Evolutionary conservation across 1,284 basidiomycete species (phyloP).

Genomic region (Cutaneotrichosporon spelunceum): DNA sequence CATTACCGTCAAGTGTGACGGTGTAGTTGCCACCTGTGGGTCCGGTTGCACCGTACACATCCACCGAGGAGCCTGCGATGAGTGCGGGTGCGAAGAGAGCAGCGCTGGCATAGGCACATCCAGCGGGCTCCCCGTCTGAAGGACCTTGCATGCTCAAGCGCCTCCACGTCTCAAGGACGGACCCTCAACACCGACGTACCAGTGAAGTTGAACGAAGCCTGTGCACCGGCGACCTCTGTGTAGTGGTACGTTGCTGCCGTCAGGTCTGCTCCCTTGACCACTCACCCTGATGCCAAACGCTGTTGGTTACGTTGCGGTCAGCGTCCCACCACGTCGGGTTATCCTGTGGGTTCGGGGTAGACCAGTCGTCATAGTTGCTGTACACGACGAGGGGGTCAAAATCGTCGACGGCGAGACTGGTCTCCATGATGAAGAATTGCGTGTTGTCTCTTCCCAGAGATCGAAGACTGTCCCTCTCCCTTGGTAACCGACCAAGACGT

Average conservation of each 20-base stretch:
- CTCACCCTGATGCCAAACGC: conserved; percentile 48
- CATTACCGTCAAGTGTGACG: conserved; percentile 39
- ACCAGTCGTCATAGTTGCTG: conserved; percentile 41
- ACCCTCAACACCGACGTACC: conserved; percentile 14
- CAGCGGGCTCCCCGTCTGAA: too few species aligned
- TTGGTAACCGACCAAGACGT: too few species aligned
- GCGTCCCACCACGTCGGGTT: conserved; percentile 46
- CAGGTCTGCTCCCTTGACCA: conserved; percentile 13
- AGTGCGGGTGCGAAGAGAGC: not conserved
- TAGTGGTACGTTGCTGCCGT: conserved; percentile 46
- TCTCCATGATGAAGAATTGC: not conserved
- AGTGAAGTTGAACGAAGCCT: conserved; percentile 43
- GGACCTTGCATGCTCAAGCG: not conserved
- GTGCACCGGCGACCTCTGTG: conserved; percentile 33
- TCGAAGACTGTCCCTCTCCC: too few species aligned
- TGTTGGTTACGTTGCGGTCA: conserved; percentile 33
- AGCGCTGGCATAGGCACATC: too few species aligned
- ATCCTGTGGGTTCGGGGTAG: conserved; percentile 48
- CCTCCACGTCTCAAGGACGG: too few species aligned
- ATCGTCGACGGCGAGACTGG: conserved; percentile 49
- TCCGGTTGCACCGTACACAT: conserved; percentile 40
- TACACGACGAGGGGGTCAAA: conserved; percentile 49
- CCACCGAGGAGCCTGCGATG: conserved; percentile 23
- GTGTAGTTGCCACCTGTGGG: conserved; percentile 30
- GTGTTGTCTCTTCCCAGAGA: too few species aligned